Evolutionary conservation across 768 basidiomycete species (phyloP), one percentile per base, ranked within the genome.

Genomic region (Suillus clintonianus): DNA sequence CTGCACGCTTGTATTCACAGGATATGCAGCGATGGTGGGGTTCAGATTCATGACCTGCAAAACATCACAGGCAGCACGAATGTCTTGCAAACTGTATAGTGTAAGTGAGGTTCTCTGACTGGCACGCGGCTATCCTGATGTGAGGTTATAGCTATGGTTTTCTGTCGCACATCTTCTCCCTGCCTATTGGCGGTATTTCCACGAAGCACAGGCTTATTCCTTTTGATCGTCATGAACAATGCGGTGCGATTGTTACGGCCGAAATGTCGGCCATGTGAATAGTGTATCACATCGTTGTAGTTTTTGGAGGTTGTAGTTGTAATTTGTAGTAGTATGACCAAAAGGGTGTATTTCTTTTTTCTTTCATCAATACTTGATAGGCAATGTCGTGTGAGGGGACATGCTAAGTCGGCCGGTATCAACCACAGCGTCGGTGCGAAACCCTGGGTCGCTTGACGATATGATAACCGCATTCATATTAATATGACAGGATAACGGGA

Each of bases 81-180:
- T 30, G 36, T 71, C 72, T n/a, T 75, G 70, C 51, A 64, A 64
- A 45, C 55, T 66, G 30, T 74, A 74, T 36, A 66, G 64, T 48
- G 71, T 70, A 37, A 66, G 73, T 66, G 24, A 14, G 3, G 11
- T 43, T 47, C 11, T 60, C 27, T 47, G 17, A 19, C 14, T 39
- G 8, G 9, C 22, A n/a, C 13, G 17, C 17, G 24, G 24, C 36
- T 61, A 13, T 41, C 8, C 62, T 62, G 14, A 62, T 27, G 43
- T 17, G 24, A 11, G 1, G n/a, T 32, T 5, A 9, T 37, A 62
- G 62, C 13, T 62, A 14, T 62, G 62, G 62, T 60, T 62, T 41
- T 62, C 62, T 13, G 32, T 62, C 24, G 62, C 53, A 9, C 42
- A 61, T 61, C 62, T 62, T 60, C 62, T 62, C 58, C 62, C 62